Conservation (phyloP, 2,329 filamentous ascomycete genomes). For the Sclerotiophoma versabilis region DNA sequence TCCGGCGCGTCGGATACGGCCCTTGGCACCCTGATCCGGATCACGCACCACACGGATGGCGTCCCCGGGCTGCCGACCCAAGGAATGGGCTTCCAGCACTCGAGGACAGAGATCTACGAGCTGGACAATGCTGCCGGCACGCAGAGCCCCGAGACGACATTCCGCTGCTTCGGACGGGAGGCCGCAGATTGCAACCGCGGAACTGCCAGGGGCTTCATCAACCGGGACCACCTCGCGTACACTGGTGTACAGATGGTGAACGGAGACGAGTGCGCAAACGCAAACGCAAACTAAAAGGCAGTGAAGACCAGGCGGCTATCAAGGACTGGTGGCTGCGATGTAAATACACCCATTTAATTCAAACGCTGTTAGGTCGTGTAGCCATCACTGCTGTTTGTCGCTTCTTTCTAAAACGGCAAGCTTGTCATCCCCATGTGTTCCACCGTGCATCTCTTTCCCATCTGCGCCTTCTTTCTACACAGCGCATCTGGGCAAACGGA, state of each 20-base stretch:
- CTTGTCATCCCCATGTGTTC: no score
- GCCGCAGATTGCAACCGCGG: slow-evolving; percentile 20
- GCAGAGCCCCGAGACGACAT: slow-evolving; percentile 19
- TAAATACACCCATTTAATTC: no score
- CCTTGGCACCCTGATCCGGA: slow-evolving; percentile 63
- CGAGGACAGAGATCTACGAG: slow-evolving; percentile 68
- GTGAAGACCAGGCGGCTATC: no score
- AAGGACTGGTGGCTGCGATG: no score
- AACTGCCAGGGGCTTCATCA: slow-evolving; percentile 15
- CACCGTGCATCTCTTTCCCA: no score
- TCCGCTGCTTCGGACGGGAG: slow-evolving; percentile 26
- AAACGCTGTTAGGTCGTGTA: no score
- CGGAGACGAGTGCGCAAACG: slow-evolving; percentile 3
- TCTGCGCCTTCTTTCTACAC: no score
- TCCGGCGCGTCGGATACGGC: slow-evolving; percentile 51
- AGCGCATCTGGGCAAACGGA: no score
- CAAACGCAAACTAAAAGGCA: no score
- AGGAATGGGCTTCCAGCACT: slow-evolving; percentile 67
- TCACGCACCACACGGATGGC: slow-evolving; percentile 71
- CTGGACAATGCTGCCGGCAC: slow-evolving; percentile 10
- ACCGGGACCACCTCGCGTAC: slow-evolving; percentile 22
- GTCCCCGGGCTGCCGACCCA: slow-evolving; percentile 70
- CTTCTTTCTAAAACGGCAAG: no score
- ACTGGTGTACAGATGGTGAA: slow-evolving; percentile 20
- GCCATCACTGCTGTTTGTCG: no score